Conservation (phyloP, 192 early-diverging fungal species). For the Podila verticillata region DNA sequence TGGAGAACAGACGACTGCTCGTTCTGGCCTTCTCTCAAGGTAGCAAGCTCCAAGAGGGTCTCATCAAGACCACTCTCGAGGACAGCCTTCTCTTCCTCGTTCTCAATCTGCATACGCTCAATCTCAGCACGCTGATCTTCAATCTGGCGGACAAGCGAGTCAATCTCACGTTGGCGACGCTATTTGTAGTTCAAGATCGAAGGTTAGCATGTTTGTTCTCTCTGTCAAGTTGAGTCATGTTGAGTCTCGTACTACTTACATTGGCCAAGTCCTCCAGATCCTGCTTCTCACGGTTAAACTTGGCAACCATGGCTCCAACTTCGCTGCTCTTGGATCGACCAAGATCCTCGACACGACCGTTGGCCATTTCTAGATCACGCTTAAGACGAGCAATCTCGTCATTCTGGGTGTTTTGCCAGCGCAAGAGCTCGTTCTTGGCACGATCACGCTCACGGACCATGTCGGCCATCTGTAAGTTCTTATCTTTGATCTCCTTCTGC, state of each 20-base stretch:
- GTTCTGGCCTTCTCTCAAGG: conserved; percentile 27
- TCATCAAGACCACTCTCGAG: conserved; percentile 86
- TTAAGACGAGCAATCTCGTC: conserved; percentile 85
- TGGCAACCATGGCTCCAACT: conserved; percentile 79
- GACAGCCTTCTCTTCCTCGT: conserved; percentile 84
- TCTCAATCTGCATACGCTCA: conserved; percentile 70
- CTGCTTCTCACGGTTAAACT: conserved; percentile 86
- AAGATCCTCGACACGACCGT: conserved; percentile 81
- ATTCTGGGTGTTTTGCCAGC: conserved; percentile 80
- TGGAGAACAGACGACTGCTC: conserved; percentile 49
- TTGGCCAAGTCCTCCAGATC: conserved; percentile 76
- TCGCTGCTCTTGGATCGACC: conserved; percentile 83
- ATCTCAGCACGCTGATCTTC: conserved; percentile 91
- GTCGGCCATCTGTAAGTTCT: conserved; percentile 74
- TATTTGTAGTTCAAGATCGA: conserved; percentile 63
- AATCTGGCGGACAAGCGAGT: conserved; percentile 46
- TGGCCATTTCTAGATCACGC: conserved; percentile 81
- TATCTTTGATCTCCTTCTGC: conserved; percentile 74
- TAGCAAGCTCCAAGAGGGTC: conserved; percentile 77
- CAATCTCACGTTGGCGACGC: conserved; percentile 55
- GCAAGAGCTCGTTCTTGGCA: conserved; percentile 83
- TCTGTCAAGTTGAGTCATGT: conserved; percentile 78
- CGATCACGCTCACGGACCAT: conserved; percentile 93
- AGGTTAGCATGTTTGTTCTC: conserved; percentile 39
- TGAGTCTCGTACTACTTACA: conserved; percentile 77